Conservation (phyloP, 495 filamentous ascomycete genomes). For the Collariella sp. region DNA sequence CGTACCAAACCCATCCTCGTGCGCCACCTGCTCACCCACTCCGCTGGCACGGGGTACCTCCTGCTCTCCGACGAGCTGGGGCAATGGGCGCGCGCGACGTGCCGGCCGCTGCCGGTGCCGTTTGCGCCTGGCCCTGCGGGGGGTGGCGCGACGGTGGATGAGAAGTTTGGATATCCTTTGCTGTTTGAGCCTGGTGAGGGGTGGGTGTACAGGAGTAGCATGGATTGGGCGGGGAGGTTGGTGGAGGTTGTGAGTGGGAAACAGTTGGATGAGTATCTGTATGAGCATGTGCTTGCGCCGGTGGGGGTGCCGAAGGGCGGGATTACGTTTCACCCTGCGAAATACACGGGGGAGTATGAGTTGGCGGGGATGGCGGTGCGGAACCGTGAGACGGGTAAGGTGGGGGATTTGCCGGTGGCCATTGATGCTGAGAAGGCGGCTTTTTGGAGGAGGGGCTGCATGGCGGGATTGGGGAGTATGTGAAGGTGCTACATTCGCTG, state of each 20-base stretch:
- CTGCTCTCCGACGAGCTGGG: slow-evolving; percentile 21
- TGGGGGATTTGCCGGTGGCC: background rate
- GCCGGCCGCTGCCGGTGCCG: background rate
- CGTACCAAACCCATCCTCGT: slow-evolving; percentile 26
- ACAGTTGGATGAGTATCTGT: slow-evolving; percentile 24
- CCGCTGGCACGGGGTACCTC: slow-evolving; percentile 24
- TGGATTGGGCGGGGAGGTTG: slow-evolving; percentile 30
- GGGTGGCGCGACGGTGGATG: slow-evolving; percentile 15
- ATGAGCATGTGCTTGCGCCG: slow-evolving; percentile 18
- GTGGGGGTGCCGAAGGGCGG: slow-evolving; percentile 8
- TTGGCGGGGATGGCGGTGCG: slow-evolving; percentile 20
- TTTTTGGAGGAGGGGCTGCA: slow-evolving; percentile 29
- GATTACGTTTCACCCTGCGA: slow-evolving; percentile 26
- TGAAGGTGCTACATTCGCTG: slow-evolving; percentile 22
- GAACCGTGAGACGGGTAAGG: slow-evolving; percentile 8
- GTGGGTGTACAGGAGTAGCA: slow-evolving; percentile 29
- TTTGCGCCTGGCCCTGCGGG: background rate
- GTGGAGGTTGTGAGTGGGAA: slow-evolving; percentile 22
- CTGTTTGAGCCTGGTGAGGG: slow-evolving; percentile 31
- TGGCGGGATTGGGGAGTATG: slow-evolving; percentile 22
- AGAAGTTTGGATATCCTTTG: slow-evolving; percentile 24
- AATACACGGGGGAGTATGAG: background rate
- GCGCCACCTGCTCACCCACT: slow-evolving; percentile 31
- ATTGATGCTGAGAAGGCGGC: background rate
- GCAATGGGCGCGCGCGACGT: slow-evolving; percentile 6